Conservation (phyloP, 805 yeast species). For the Ogataea paradorogensis region DNA sequence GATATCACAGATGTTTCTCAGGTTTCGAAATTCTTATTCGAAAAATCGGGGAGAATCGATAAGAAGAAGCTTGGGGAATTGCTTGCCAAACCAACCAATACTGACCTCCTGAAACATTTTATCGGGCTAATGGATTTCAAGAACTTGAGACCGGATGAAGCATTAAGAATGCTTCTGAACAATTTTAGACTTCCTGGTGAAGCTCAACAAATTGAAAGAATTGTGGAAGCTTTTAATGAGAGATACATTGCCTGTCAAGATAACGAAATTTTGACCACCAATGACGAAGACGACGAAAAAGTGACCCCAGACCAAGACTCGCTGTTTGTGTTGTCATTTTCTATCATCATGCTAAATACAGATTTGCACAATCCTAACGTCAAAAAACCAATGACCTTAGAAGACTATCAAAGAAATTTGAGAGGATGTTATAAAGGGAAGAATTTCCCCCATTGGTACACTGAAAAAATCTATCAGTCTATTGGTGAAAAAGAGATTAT, state of each 20-base stretch:
- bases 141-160: conserved; percentile 87
- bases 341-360: conserved; percentile 91
- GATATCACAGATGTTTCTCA: conserved; percentile 48
- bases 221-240: conserved; percentile 81
- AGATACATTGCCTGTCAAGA: conserved; percentile 64
- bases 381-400: conserved; percentile 85
- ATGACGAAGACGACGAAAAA: conserved; percentile 30
- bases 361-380: conserved; percentile 92
- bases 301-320: conserved; percentile 81
- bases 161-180: conserved; percentile 74
- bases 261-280: conserved; percentile 4
- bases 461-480: conserved; percentile 74
- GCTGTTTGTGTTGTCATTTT: conserved; percentile 84
- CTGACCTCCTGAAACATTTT: conserved; percentile 58
- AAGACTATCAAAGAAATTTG: conserved; percentile 74
- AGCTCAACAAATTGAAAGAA: conserved; percentile 92
- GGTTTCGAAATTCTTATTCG: conserved; percentile 73
- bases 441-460: conserved; percentile 84
- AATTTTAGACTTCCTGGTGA: conserved; percentile 95
- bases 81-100: conserved; percentile 72
- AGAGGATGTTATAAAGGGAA: conserved; percentile 71
- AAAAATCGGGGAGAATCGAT: conserved; percentile 77
- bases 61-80: conserved; percentile 86
- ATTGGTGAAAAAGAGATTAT: conserved; percentile 86
- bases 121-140: conserved; percentile 70